phyloP scores from a whole-genome alignment of 805 yeast species.

The Saccharomycopsis schoenii region DNA sequence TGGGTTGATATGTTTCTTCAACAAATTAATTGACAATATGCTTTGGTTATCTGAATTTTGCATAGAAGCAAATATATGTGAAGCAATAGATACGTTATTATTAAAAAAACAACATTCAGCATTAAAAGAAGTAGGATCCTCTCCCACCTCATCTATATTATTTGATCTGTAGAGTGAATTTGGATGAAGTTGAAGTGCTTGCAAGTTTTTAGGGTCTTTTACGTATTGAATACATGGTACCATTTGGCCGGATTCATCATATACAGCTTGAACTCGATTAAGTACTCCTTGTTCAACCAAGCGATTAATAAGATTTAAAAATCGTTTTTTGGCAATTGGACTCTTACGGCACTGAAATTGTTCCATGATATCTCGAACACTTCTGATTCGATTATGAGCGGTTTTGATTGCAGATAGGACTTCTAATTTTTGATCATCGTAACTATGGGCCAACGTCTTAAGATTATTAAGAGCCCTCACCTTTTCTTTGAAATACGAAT shows the following conservation, averaged over 20 bases:
- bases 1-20: not conserved
- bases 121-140: not conserved
- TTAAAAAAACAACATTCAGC: not conserved
- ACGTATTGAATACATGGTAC: slow-evolving; percentile 2
- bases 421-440: not conserved
- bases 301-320: not conserved
- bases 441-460: not conserved
- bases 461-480: not conserved
- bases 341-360: not conserved
- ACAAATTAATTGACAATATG: not conserved
- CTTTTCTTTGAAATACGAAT: slow-evolving; percentile 1
- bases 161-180: not conserved
- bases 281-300: not conserved
- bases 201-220: not conserved
- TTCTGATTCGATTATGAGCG: not conserved
- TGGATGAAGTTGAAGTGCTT: not conserved
- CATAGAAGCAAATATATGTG: not conserved
- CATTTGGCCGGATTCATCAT: not conserved
- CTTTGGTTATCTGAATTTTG: not conserved
- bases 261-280: not conserved
- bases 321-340: not conserved
- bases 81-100: not conserved
- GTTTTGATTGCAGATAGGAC: not conserved
- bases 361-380: not conserved
- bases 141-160: not conserved